Conservation (phyloP, 139 green algal species). For the Eudorina sp. region DNA sequence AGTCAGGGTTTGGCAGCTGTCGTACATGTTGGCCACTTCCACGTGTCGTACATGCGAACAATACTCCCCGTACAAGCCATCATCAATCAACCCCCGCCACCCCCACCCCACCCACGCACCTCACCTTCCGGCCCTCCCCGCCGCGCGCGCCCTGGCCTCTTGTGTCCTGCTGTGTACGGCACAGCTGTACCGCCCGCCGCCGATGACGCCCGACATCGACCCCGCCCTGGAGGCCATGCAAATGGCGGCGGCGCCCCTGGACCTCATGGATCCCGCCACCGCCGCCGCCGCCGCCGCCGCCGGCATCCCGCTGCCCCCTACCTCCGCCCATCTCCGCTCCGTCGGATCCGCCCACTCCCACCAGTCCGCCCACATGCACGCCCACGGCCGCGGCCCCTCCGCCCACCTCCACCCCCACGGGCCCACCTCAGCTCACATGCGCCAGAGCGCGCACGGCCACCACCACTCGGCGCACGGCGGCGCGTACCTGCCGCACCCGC, state of each 20-base stretch:
- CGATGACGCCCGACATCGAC: neutral
- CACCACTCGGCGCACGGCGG: constrained; percentile 11
- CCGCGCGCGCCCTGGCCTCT: too few relatives aligned
- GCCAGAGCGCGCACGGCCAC: neutral
- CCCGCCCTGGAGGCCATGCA: neutral
- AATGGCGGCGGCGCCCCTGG: neutral
- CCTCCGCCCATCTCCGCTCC: neutral
- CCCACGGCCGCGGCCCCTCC: neutral
- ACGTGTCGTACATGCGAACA: too few relatives aligned
- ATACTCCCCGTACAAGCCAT: too few relatives aligned
- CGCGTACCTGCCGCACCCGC: neutral
- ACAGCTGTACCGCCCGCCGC: constrained; percentile 37
- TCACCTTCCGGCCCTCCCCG: too few relatives aligned
- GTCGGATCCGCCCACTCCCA: neutral
- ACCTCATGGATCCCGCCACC: constrained; percentile 4
- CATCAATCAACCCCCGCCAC: too few relatives aligned
- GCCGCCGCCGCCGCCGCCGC: constrained; percentile 22
- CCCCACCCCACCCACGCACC: too few relatives aligned
- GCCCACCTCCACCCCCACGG: constrained; percentile 7
- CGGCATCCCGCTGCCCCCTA: neutral
- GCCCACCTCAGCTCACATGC: neutral
- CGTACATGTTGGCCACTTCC: too few relatives aligned
- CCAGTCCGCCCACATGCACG: neutral
- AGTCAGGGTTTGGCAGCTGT: too few relatives aligned
- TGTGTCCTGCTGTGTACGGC: neutral